Conservation (phyloP, 805 yeast genomes). For the Candida parachauliodes region DNA sequence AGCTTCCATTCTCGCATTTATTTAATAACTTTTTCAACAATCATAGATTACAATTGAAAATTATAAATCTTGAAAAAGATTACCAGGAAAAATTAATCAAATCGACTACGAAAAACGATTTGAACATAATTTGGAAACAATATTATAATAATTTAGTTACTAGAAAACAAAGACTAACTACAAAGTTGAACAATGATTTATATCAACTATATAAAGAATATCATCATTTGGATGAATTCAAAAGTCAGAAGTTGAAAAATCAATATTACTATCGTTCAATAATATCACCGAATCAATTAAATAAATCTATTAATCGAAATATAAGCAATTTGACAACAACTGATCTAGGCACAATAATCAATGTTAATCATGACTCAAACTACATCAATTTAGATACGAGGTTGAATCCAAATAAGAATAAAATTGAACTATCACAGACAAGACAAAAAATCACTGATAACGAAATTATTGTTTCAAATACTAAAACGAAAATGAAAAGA, state of each 20-base stretch:
- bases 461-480: conserved; percentile 2
- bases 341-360: not conserved
- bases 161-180: conserved; percentile 22
- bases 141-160: conserved; percentile 23
- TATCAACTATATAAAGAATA: conserved; percentile 27
- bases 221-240: conserved; percentile 18
- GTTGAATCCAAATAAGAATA: conserved; percentile 22
- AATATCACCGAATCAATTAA: conserved; percentile 16
- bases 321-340: conserved; percentile 6
- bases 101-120: conserved; percentile 18
- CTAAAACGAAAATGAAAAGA: conserved; percentile 3
- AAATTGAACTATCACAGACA: conserved; percentile 29
- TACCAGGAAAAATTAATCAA: conserved; percentile 26
- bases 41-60: conserved; percentile 20
- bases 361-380: conserved; percentile 15
- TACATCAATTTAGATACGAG: conserved; percentile 20
- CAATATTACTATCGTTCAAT: conserved; percentile 26
- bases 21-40: conserved; percentile 12
- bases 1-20: conserved; percentile 12
- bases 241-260: conserved; percentile 9
- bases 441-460: conserved; percentile 14
- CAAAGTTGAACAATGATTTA: conserved; percentile 24
- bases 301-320: conserved; percentile 7
- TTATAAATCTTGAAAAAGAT: conserved; percentile 24
- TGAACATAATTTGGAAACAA: conserved; percentile 33